Evolutionary conservation across 345 rosid genomes (phyloP), one percentile per base, ranked within the genome.

Genomic region (Erodium maritimum): DNA sequence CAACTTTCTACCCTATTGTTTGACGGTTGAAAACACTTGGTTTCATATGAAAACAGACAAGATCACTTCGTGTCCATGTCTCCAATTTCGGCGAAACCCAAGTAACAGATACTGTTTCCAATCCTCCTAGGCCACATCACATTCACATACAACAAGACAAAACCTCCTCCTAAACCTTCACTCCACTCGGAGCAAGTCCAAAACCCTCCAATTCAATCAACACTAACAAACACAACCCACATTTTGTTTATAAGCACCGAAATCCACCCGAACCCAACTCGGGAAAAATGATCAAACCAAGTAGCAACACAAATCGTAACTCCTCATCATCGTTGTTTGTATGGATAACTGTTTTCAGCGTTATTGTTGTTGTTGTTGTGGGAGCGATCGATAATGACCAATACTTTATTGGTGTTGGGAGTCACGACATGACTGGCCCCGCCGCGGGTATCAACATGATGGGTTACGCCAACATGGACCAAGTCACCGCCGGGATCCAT

Each of bases 341-440:
- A 0, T 51, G 54, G 52, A 33, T 52, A 16, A 4, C 61, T 5
- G 17, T 24, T 54, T 1, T 73, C 19, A 56, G 50, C 33, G 5
- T 59, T 50, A n/a, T 34, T 61, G 24, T 56, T 23, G 57, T 66
- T 1, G 1, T 58, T 14, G 17, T 22, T n/a, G 20, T 51, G 10
- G 19, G 61, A 12, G 33, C 61, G n/a, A 45, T 45, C 19, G 54
- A 25, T 5, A 50, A 63, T 52, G 80, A 71, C 0, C 64, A 72
- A n/a, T 71, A 77, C 73, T 72, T 80, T 63, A 72, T 79, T 53
- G 86, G 86, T 55, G 63, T 75, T 0, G 82, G 81, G 21, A 83
- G 90, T 70, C 73, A 78, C 23, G 84, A 73, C 56, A 76, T 71
- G 82, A 80, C 72, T 0, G 89, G 90, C 12, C 89, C 90, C 1